phyloP scores from a whole-genome alignment of 352 stramenopile species.

The Globisporangium alternatum region DNA sequence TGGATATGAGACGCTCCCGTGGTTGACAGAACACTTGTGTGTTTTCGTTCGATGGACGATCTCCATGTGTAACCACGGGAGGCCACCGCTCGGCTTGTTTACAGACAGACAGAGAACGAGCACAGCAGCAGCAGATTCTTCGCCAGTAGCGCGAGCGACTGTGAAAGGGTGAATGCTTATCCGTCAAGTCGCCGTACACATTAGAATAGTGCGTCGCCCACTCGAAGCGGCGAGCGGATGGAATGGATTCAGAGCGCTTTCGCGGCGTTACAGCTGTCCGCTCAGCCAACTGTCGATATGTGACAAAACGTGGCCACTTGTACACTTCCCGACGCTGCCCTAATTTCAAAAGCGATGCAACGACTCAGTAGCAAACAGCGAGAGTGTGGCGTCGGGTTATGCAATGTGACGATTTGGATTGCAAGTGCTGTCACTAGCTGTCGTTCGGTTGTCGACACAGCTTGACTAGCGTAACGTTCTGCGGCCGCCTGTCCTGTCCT shows the following conservation, averaged over 20 bases:
- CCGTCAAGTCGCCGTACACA: background rate
- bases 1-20: conserved; percentile 7
- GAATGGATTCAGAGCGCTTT: background rate
- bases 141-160: background rate
- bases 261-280: background rate
- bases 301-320: conserved; percentile 1
- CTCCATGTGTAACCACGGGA: background rate
- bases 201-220: background rate
- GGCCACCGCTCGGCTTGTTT: background rate
- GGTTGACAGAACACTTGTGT: background rate
- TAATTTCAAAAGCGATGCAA: background rate
- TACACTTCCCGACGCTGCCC: background rate
- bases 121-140: too few relatives aligned
- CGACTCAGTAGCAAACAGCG: background rate
- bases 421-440: conserved; percentile 3
- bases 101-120: background rate
- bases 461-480: conserved; percentile 8
- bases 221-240: background rate
- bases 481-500: background rate
- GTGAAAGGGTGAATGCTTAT: conserved; percentile 3
- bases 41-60: conserved; percentile 7
- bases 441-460: background rate
- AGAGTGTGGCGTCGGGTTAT: background rate
- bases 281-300: conserved; percentile 7
- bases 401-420: background rate